Conservation (phyloP, 2,329 filamentous ascomycete species). For the Colletotrichum filicis region DNA sequence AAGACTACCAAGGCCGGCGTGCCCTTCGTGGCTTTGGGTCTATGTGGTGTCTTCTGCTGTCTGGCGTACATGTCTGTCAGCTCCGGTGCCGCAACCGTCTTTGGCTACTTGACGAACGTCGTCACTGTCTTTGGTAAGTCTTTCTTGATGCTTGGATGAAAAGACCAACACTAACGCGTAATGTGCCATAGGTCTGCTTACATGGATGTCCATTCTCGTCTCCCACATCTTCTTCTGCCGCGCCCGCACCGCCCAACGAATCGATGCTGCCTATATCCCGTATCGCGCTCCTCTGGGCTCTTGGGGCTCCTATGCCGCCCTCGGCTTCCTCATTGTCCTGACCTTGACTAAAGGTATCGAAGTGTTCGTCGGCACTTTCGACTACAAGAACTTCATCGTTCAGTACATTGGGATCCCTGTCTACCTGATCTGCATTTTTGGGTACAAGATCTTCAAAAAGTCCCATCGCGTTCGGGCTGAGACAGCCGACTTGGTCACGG, state of each 20-base stretch:
- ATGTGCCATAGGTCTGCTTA: background rate
- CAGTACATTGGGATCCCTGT: slow-evolving; percentile 29
- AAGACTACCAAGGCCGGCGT: slow-evolving; percentile 50
- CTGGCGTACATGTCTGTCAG: slow-evolving; percentile 54
- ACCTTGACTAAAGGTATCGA: slow-evolving; percentile 20
- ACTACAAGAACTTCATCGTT: slow-evolving; percentile 24
- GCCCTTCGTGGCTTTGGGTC: slow-evolving; percentile 51
- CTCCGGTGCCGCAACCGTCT: slow-evolving; percentile 48
- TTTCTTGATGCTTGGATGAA: too few relatives aligned
- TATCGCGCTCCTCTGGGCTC: slow-evolving; percentile 47
- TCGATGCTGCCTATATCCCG: slow-evolving; percentile 47
- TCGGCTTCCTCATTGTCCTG: slow-evolving; percentile 9
- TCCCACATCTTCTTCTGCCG: slow-evolving; percentile 51
- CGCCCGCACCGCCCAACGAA: slow-evolving; percentile 49
- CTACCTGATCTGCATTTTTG: slow-evolving; percentile 9
- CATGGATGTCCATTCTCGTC: slow-evolving; percentile 52
- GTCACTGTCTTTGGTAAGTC: slow-evolving; percentile 20
- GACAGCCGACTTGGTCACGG: slow-evolving; percentile 8
- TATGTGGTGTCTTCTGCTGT: slow-evolving; percentile 48
- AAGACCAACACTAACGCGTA: background rate
- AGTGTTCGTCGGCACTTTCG: slow-evolving; percentile 20
- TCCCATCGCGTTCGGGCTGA: background rate
- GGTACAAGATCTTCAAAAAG: slow-evolving; percentile 5
- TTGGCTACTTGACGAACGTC: slow-evolving; percentile 47
- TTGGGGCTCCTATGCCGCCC: slow-evolving; percentile 14